Evolutionary conservation across 2,329 filamentous ascomycete genomes (phyloP).

Genomic region (Colletotrichum sp.): DNA sequence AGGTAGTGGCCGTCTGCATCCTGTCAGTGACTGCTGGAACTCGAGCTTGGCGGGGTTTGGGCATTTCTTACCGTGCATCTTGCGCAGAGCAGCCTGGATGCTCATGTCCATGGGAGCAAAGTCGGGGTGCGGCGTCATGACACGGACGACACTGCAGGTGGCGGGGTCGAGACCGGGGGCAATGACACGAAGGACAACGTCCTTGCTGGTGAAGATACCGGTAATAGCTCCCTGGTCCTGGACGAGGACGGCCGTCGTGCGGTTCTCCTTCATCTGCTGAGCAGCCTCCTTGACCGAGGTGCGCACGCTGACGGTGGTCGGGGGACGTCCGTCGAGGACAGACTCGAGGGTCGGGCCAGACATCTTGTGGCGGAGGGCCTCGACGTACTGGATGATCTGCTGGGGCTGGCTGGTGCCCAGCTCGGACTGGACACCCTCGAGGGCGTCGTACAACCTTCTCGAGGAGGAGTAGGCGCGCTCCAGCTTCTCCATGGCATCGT

Average conservation of each 20-base stretch:
- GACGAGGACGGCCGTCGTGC: conserved; percentile 94
- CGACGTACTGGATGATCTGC: conserved; percentile 98
- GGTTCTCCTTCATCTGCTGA: conserved; percentile 97
- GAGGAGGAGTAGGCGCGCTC: conserved; percentile 97
- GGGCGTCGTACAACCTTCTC: conserved; percentile 95
- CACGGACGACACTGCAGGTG: conserved; percentile 95
- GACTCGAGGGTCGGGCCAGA: conserved; percentile 95
- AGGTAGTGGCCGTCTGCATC: conserved; percentile 90
- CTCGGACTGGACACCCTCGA: conserved; percentile 97
- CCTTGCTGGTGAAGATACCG: conserved; percentile 99
- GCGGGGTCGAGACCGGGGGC: conserved; percentile 92
- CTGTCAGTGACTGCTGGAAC: conserved; percentile 20
- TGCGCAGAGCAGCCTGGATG: conserved; percentile 95
- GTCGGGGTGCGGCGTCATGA: conserved; percentile 99
- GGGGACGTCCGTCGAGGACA: conserved; percentile 88
- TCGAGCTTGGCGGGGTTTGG: not conserved
- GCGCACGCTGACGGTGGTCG: conserved; percentile 92
- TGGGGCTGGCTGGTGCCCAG: conserved; percentile 94
- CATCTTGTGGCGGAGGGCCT: conserved; percentile 95
- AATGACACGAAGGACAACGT: conserved; percentile 97
- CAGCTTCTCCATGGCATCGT: conserved; percentile 99
- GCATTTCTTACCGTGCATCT: conserved; percentile 87
- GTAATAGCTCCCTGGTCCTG: conserved; percentile 98
- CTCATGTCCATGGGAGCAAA: conserved; percentile 99
- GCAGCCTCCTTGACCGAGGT: conserved; percentile 97